Conservation (phyloP, 1,284 basidiomycete species). For the Heliocybe sulcata region DNA sequence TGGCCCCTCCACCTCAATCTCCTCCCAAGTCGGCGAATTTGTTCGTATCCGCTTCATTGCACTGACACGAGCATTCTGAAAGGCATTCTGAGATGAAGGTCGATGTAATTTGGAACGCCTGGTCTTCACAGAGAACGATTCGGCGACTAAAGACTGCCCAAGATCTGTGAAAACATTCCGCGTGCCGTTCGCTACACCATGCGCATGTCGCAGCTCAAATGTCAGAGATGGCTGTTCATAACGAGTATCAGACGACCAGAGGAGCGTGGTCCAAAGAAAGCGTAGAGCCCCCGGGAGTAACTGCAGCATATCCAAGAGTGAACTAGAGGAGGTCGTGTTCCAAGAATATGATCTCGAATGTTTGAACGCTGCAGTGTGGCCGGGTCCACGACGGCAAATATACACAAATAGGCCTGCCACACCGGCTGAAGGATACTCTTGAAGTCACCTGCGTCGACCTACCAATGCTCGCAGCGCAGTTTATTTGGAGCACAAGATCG, state of each 20-base stretch:
- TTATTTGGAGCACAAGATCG: no score
- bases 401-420: no score
- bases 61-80: conserved; percentile 23
- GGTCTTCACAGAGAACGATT: conserved; percentile 30
- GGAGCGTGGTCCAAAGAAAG: background rate
- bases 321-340: no score
- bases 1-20: conserved; percentile 52
- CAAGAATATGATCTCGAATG: no score
- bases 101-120: conserved; percentile 33
- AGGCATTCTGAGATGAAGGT: conserved; percentile 45
- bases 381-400: no score
- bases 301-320: no score
- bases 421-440: no score
- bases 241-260: background rate
- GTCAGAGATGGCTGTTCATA: conserved; percentile 21
- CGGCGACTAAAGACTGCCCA: conserved; percentile 17
- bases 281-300: background rate
- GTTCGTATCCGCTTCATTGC: conserved; percentile 27
- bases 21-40: conserved; percentile 40
- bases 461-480: no score
- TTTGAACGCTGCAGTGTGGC: no score
- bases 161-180: conserved; percentile 57
- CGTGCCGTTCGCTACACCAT: conserved; percentile 46
- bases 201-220: conserved; percentile 63
- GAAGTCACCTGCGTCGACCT: no score